Evolutionary conservation across 176 grass and related monocot species (phyloP).

Genomic region (barley (Hordeum vulgare)): DNA sequence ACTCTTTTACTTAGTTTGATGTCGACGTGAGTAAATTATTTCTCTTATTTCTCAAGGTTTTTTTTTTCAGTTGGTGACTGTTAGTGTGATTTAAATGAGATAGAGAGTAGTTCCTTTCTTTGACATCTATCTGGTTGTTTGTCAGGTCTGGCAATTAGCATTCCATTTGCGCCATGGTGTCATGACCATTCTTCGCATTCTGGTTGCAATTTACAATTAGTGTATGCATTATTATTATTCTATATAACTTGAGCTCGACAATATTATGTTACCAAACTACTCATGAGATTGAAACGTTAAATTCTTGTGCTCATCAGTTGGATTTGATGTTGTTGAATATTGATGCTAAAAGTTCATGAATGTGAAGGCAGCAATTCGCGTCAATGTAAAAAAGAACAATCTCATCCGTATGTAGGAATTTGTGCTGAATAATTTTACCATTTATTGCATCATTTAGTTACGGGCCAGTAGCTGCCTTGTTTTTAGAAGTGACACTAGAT

Average conservation of each 20-base stretch:
- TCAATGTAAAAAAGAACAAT: background rate
- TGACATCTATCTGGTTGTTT: background rate
- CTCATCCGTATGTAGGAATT: background rate
- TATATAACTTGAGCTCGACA: background rate
- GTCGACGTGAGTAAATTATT: background rate
- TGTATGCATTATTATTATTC: background rate
- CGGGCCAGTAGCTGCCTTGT: background rate
- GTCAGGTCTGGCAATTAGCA: background rate
- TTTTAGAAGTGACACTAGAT: background rate
- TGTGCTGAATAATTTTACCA: background rate
- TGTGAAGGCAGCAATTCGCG: background rate
- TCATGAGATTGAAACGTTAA: background rate
- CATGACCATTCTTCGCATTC: background rate
- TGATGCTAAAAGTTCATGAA: background rate
- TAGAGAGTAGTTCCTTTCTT: background rate
- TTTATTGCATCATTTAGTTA: background rate
- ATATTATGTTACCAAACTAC: background rate
- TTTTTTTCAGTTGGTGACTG: background rate
- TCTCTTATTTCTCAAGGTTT: background rate
- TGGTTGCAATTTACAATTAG: background rate
- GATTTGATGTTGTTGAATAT: background rate
- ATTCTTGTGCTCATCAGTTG: background rate
- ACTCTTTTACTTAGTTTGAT: background rate
- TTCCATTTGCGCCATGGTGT: background rate
- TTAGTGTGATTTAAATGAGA: background rate